phyloP scores from a whole-genome alignment of 495 filamentous ascomycete genomes.

The Neurospora sp. region DNA sequence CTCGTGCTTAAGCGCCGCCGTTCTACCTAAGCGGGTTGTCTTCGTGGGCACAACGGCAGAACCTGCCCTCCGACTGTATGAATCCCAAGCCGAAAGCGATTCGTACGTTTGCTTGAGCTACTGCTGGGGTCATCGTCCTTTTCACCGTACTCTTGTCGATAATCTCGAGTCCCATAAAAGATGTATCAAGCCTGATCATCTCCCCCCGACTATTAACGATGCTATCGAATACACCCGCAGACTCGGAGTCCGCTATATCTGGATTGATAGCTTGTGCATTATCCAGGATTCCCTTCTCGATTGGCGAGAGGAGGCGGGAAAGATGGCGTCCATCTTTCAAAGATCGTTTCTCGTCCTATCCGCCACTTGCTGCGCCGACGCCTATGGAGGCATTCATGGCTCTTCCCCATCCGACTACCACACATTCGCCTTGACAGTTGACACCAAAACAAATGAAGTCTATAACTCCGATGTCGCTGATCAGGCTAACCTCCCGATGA shows the following conservation, averaged over 20 bases:
- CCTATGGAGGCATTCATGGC: conserved; percentile 2
- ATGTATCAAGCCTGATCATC: neutral
- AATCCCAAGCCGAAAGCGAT: neutral
- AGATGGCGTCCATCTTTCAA: conserved; percentile 7
- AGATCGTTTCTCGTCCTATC: conserved; percentile 8
- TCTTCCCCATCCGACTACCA: neutral
- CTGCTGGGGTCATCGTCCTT: conserved; percentile 3
- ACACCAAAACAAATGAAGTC: neutral
- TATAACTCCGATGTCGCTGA: neutral
- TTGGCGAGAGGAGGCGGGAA: conserved; percentile 6
- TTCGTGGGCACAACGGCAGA: neutral
- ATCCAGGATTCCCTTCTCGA: neutral
- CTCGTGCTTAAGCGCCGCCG: neutral
- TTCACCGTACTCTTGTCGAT: neutral
- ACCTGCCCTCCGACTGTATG: conserved; percentile 3
- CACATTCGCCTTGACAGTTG: neutral
- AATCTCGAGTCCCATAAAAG: neutral
- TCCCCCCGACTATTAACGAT: neutral
- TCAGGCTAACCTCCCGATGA: neutral
- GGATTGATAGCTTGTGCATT: neutral
- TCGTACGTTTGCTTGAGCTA: neutral
- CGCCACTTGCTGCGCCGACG: neutral
- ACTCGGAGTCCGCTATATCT: neutral
- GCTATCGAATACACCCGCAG: neutral
- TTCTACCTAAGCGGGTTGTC: neutral